phyloP scores from a whole-genome alignment of 768 basidiomycete species.

The Trichaptum fuscoviolaceum region DNA sequence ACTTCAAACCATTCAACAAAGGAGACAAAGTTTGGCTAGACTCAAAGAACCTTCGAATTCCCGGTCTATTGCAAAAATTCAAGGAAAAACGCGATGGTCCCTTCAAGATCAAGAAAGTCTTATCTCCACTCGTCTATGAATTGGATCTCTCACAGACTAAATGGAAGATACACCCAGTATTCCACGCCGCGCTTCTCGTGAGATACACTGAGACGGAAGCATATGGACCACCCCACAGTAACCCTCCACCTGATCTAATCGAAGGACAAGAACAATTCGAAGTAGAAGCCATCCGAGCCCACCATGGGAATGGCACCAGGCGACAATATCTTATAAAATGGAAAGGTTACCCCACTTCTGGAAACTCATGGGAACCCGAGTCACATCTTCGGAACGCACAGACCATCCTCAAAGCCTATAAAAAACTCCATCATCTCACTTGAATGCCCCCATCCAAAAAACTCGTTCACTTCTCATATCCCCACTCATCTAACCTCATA shows the following conservation, averaged over 20 bases:
- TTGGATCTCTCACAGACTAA: slow-evolving; percentile 17
- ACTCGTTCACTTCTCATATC: too few relatives aligned
- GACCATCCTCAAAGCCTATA: neutral
- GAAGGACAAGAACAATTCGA: slow-evolving; percentile 16
- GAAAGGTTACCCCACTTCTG: slow-evolving; percentile 18
- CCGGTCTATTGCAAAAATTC: slow-evolving; percentile 10
- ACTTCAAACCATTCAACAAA: too few relatives aligned
- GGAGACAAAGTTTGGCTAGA: too few relatives aligned
- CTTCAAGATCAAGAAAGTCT: slow-evolving; percentile 20
- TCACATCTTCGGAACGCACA: slow-evolving; percentile 19
- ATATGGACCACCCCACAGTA: slow-evolving; percentile 21
- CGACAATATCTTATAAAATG: slow-evolving; percentile 17
- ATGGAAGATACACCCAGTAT: slow-evolving; percentile 22
- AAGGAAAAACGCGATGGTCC: slow-evolving; percentile 12
- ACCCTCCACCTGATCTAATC: slow-evolving; percentile 16
- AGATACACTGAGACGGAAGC: slow-evolving; percentile 14
- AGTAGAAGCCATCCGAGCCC: slow-evolving; percentile 16
- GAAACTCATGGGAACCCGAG: slow-evolving; percentile 22
- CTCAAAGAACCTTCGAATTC: neutral
- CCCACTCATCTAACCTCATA: too few relatives aligned
- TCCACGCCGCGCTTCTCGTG: slow-evolving; percentile 21
- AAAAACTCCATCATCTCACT: neutral
- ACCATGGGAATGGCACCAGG: slow-evolving; percentile 12
- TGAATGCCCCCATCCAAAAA: neutral
- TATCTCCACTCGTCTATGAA: slow-evolving; percentile 18